Percentiles rank a stretch among this genome's conserved stretches.
Conservation (phyloP, 768 basidiomycete genomes). For the Russula virescens region DNA sequence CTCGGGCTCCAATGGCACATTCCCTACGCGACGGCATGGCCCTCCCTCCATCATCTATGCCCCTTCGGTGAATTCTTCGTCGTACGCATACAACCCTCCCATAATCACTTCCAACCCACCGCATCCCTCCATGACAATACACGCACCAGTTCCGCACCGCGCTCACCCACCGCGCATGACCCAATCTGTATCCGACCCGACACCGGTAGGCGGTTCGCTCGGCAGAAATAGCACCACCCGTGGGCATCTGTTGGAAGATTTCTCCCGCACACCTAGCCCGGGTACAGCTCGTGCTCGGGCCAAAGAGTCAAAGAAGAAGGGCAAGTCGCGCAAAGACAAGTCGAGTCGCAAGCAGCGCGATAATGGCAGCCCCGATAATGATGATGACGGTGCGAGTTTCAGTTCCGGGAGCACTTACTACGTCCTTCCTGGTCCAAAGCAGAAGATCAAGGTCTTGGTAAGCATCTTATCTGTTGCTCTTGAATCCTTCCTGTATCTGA, state of each 20-base stretch:
- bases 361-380: conserved; percentile 7
- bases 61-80: conserved; percentile 17
- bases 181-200: conserved; percentile 24
- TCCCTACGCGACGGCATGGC: conserved; percentile 4
- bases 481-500: background rate
- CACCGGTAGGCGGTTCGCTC: conserved; percentile 15
- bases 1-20: background rate
- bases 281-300: background rate
- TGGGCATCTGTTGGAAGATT: conserved; percentile 20
- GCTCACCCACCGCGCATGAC: conserved; percentile 12
- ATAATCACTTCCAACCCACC: conserved; percentile 13
- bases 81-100: conserved; percentile 21
- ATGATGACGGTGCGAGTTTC: conserved; percentile 39
- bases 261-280: conserved; percentile 23
- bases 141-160: background rate
- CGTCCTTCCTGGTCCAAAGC: conserved; percentile 62
- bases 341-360: background rate
- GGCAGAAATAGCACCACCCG: conserved; percentile 7
- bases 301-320: conserved; percentile 6
- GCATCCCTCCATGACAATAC: background rate
- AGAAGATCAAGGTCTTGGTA: conserved; percentile 71
- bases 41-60: conserved; percentile 23
- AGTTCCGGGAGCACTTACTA: conserved; percentile 71
- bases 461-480: conserved; percentile 32
- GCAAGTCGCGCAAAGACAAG: conserved; percentile 6